Percentiles rank a stretch among this genome's conserved stretches.
phyloP scores from a whole-genome alignment of 352 stramenopile species.

The Pythium phragmitis region DNA sequence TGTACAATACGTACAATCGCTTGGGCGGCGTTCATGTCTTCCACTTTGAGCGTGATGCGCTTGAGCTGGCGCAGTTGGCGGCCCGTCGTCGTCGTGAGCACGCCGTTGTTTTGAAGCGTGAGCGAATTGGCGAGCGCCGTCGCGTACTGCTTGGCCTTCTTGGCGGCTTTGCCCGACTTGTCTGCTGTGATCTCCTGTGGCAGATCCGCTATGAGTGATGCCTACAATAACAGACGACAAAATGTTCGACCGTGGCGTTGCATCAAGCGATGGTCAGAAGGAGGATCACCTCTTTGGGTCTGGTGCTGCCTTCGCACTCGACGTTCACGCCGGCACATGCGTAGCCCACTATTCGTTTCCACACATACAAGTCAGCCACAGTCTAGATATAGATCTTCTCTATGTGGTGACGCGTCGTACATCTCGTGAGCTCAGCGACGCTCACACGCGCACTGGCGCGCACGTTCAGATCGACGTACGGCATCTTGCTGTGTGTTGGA shows the following conservation, averaged over 20 bases:
- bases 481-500: conserved; percentile 25
- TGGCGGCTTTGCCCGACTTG: conserved; percentile 44
- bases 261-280: neutral
- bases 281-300: conserved; percentile 44
- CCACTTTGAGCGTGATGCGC: conserved; percentile 72
- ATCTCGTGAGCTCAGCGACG: conserved; percentile 54
- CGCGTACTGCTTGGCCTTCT: conserved; percentile 71
- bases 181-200: conserved; percentile 34
- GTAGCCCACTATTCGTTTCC: conserved; percentile 53
- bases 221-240: conserved; percentile 9
- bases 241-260: neutral
- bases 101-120: conserved; percentile 33
- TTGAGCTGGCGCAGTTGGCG: conserved; percentile 53
- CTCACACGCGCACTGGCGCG: conserved; percentile 47
- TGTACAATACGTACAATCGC: conserved; percentile 41
- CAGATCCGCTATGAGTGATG: conserved; percentile 31
- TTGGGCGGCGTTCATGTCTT: conserved; percentile 67
- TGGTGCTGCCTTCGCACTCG: conserved; percentile 48
- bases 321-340: conserved; percentile 58
- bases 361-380: neutral
- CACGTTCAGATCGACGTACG: conserved; percentile 80
- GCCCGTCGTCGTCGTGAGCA: conserved; percentile 25
- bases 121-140: conserved; percentile 38
- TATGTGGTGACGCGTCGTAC: conserved; percentile 32
- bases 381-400: neutral